Conservation (phyloP, 805 yeast species). For the Citeromyces nyonsensis region DNA sequence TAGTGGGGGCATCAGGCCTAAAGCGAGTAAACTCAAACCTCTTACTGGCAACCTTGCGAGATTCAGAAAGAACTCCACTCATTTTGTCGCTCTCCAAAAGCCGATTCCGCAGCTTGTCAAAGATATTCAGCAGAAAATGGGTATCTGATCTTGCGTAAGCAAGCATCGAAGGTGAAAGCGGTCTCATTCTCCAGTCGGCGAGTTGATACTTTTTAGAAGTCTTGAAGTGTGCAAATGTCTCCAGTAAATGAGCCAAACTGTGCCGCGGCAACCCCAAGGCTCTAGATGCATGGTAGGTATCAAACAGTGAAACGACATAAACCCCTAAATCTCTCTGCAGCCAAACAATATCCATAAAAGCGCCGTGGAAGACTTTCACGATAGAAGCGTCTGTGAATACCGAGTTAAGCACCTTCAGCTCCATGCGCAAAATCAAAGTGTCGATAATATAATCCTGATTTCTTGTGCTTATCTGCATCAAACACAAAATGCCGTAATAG, state of each 20-base stretch:
- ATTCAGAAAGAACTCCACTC: conserved; percentile 53
- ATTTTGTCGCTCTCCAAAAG: conserved; percentile 33
- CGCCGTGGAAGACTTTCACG: conserved; percentile 89
- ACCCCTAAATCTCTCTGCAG: conserved; percentile 89
- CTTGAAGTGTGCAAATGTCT: conserved; percentile 63
- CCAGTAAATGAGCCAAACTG: conserved; percentile 74
- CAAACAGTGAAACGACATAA: conserved; percentile 79
- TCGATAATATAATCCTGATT: conserved; percentile 81
- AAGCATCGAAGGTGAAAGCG: conserved; percentile 59
- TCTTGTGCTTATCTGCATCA: conserved; percentile 83
- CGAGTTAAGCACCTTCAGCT: conserved; percentile 47
- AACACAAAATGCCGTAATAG: conserved; percentile 78
- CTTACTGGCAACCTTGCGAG: conserved; percentile 66
- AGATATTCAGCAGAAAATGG: conserved; percentile 74
- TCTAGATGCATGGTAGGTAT: conserved; percentile 82
- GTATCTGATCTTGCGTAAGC: conserved; percentile 92
- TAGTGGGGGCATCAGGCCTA: conserved; percentile 22
- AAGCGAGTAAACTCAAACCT: conserved; percentile 70
- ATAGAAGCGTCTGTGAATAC: conserved; percentile 73
- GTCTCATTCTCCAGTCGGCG: conserved; percentile 94
- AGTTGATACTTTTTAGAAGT: conserved; percentile 91
- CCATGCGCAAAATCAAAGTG: conserved; percentile 58
- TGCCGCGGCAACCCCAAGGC: conserved; percentile 68
- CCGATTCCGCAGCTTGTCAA: conserved; percentile 53
- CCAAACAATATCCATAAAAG: conserved; percentile 95